These are phyloP conservation scores for Areca catechu DNA, from an alignment of 176 grass and related monocot species.

Conservation along the genomic window DNA sequence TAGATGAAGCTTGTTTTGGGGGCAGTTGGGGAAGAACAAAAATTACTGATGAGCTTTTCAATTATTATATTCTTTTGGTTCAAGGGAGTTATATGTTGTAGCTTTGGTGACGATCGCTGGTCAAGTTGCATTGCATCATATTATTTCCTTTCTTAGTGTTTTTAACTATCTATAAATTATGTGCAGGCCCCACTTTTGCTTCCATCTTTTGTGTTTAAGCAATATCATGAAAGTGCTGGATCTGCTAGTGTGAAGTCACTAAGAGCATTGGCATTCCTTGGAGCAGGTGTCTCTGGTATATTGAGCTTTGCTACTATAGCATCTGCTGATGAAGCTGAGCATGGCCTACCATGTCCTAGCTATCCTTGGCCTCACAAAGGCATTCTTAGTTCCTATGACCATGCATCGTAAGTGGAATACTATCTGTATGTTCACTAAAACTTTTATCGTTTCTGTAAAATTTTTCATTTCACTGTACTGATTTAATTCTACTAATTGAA, in stretches of 20 bases:
- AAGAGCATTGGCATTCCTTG: conserved; percentile 16
- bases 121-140: neutral
- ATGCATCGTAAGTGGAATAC: conserved; percentile 10
- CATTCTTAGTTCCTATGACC: conserved; percentile 11
- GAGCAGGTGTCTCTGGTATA: conserved; percentile 12
- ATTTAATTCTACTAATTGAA: neutral
- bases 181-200: conserved; percentile 10
- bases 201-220: conserved; percentile 9
- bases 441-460: neutral
- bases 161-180: neutral
- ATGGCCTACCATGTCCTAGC: conserved; percentile 19
- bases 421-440: neutral
- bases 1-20: neutral
- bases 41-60: too few species aligned
- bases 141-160: neutral
- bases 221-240: conserved; percentile 1
- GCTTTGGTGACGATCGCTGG: neutral
- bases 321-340: conserved; percentile 19
- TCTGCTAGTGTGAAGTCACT: conserved; percentile 8
- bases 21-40: too few species aligned
- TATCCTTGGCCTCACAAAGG: conserved; percentile 52
- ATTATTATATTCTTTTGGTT: too few species aligned
- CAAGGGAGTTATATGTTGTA: neutral
- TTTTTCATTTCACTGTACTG: neutral
- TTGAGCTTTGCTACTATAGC: conserved; percentile 16